Percentiles rank a stretch among this genome's conserved stretches.
phyloP scores from a whole-genome alignment of 2,329 filamentous ascomycete species.

The Mycosphaerella sp. region DNA sequence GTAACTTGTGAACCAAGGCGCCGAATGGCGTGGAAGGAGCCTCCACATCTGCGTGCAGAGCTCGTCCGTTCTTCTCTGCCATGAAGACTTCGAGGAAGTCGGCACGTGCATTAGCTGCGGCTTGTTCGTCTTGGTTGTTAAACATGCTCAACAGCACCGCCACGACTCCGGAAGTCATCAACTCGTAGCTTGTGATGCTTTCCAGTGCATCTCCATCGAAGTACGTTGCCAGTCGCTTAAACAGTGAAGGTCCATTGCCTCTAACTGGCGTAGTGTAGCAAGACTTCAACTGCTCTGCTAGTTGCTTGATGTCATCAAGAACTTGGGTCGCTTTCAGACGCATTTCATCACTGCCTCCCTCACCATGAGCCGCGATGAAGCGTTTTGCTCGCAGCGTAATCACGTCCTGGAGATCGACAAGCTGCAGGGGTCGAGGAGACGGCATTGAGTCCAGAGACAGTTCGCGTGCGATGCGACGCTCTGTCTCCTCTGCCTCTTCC shows the following conservation, averaged over 20 bases:
- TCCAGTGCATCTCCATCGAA: conserved; percentile 86
- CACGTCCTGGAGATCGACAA: conserved; percentile 57
- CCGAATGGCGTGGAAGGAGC: conserved; percentile 80
- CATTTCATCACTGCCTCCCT: conserved; percentile 64
- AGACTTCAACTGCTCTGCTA: conserved; percentile 64
- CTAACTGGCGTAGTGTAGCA: conserved; percentile 52
- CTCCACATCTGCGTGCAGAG: conserved; percentile 58
- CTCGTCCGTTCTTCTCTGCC: conserved; percentile 58
- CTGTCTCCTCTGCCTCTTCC: conserved; percentile 42
- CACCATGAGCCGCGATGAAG: conserved; percentile 79
- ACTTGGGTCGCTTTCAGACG: conserved; percentile 74
- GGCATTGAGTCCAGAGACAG: conserved; percentile 50
- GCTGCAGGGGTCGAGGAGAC: conserved; percentile 33
- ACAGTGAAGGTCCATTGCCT: conserved; percentile 44
- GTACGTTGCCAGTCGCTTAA: conserved; percentile 68
- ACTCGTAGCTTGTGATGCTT: conserved; percentile 90
- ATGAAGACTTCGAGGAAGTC: conserved; percentile 92
- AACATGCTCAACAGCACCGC: conserved; percentile 77
- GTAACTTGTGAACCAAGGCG: conserved; percentile 84
- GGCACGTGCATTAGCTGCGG: conserved; percentile 59
- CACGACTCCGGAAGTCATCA: conserved; percentile 85
- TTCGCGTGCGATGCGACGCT: conserved; percentile 47
- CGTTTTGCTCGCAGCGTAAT: conserved; percentile 72
- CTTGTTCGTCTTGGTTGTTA: conserved; percentile 57
- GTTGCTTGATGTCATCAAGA: conserved; percentile 60